phyloP scores from a whole-genome alignment of 805 yeast species.

The Saccharomyces cerevisiae region DNA sequence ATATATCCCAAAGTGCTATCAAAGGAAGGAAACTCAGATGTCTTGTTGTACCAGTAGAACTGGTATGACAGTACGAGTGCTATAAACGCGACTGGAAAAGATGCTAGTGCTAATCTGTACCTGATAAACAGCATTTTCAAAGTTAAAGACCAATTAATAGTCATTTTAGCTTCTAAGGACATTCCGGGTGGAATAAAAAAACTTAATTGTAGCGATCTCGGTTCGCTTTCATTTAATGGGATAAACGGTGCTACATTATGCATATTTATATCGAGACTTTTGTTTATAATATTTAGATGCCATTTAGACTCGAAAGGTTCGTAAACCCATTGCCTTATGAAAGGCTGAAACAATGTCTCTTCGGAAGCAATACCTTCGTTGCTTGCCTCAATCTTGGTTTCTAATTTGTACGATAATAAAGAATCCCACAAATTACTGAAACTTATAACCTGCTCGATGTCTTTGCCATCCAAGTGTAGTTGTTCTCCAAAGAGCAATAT shows the following conservation, averaged over 20 bases:
- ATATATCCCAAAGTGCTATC: conserved; percentile 39
- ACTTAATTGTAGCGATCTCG: conserved; percentile 17
- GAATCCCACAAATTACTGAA: conserved; percentile 26
- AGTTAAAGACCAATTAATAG: conserved; percentile 33
- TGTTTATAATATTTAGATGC: conserved; percentile 47
- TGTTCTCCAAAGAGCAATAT: conserved; percentile 8
- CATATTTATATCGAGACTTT: conserved; percentile 34
- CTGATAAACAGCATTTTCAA: conserved; percentile 63
- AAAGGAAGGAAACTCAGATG: conserved; percentile 37
- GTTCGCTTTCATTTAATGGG: conserved; percentile 33
- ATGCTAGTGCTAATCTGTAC: conserved; percentile 65
- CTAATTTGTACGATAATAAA: conserved; percentile 18
- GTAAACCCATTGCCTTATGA: conserved; percentile 56
- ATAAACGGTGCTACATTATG: conserved; percentile 68
- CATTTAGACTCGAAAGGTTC: conserved; percentile 74
- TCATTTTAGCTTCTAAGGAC: conserved; percentile 10
- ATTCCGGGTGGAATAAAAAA: conserved; percentile 18
- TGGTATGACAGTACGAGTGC: conserved; percentile 49
- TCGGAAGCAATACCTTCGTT: background rate
- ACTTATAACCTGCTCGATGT: conserved; percentile 11
- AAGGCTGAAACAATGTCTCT: conserved; percentile 42
- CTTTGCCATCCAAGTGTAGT: conserved; percentile 1
- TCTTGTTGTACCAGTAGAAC: conserved; percentile 35
- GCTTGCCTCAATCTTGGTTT: conserved; percentile 4
- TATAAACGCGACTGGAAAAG: conserved; percentile 58